phyloP scores from a whole-genome alignment of 768 basidiomycete species.

The Suillus bovinus region DNA sequence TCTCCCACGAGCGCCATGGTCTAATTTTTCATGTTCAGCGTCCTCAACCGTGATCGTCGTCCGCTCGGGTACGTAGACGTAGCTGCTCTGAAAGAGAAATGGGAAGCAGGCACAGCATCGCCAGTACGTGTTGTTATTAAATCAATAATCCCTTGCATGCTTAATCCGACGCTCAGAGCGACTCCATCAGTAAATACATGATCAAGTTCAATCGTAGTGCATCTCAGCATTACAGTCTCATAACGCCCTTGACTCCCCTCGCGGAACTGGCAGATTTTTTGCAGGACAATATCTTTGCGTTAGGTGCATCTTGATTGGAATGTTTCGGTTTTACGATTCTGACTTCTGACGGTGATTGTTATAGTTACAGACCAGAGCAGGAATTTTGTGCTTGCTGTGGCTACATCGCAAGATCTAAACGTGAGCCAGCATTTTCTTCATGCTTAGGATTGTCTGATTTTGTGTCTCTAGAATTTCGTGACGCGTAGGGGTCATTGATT shows the following conservation, averaged over 20 bases:
- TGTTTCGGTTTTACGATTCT: neutral
- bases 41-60: constrained; percentile 68
- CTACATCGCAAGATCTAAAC: constrained; percentile 75
- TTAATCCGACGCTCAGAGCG: constrained; percentile 47
- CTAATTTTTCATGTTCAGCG: constrained; percentile 43
- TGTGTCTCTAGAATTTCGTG: neutral
- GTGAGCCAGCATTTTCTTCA: constrained; percentile 6
- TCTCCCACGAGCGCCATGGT: neutral
- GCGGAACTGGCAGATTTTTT: too few species aligned
- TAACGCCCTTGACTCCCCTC: constrained; percentile 60
- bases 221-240: constrained; percentile 70
- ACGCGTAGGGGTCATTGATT: constrained; percentile 3
- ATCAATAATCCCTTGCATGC: neutral
- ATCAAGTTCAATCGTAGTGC: constrained; percentile 68
- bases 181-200: constrained; percentile 72
- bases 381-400: constrained; percentile 83
- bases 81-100: constrained; percentile 68
- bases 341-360: constrained; percentile 10
- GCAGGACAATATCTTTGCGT: too few species aligned
- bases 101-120: constrained; percentile 71
- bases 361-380: constrained; percentile 80
- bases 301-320: constrained; percentile 38
- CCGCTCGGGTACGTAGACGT: constrained; percentile 88
- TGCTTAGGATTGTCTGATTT: neutral
- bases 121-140: constrained; percentile 49